Evolutionary conservation across 2,329 filamentous ascomycete species (phyloP), one percentile per base, ranked within the genome.

Genomic region (Escovopsis sp.): DNA sequence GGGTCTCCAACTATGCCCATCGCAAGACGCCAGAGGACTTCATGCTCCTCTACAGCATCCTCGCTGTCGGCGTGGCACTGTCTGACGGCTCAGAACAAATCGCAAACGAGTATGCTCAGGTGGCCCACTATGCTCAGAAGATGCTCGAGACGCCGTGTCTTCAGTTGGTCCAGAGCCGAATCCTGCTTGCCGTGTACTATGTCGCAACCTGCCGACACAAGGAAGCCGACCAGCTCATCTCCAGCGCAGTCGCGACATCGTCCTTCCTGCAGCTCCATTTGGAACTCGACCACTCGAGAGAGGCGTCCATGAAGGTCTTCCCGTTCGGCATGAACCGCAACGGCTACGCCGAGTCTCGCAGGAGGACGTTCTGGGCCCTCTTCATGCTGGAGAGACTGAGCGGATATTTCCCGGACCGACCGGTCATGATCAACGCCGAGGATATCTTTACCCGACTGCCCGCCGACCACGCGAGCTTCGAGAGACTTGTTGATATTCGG

Each of bases 311-410:
- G 12, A 52, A 59, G n/a, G 51, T 53, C 0, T 71, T 67, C 41
- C 74, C 75, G 5, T 78, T 75, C 51, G 72, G 68, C 15, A 65
- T 83, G 47, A 72, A 70, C 49, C 68, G 65, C 43, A 58, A 60
- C 39, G 74, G 72, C 27, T 71, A 79, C 49, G 69, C 71, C 20
- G 82, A 87, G 58, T 79, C 78, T 50, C 70, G 76, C 45, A 70
- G 81, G 47, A 68, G 82, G 43, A 84, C 79, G 0, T 80, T 84
- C 52, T 87, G 81, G 81, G 74, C 76, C 25, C 71, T 76, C 40
- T 83, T 79, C 49, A 62, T 84, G 50, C 70, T 83, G 56, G 82
- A 86, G 59, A 72, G 79, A 38, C 72, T 80, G 45, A 76, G 74
- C 38, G 72, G 72, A 12, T 69, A 76, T 45, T 76, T 70, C 40